phyloP scores from a whole-genome alignment of 192 early-diverging fungal species.

The Podila epigama region DNA sequence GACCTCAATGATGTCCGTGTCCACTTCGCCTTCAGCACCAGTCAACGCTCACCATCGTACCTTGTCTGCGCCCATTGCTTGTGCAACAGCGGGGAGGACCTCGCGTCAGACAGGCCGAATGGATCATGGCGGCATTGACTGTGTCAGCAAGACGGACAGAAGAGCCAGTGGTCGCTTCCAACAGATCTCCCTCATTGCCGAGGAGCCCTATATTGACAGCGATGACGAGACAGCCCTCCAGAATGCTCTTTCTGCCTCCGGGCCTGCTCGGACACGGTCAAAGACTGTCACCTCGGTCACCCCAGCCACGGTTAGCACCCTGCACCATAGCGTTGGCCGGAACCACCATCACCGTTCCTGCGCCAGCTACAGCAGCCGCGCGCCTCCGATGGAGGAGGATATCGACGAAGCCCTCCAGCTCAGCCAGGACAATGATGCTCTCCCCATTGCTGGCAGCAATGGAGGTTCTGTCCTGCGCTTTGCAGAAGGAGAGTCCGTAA shows the following conservation, averaged over 20 bases:
- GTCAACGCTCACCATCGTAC: conserved; percentile 26
- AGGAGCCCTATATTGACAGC: neutral
- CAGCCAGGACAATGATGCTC: too few species aligned
- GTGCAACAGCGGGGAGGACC: neutral
- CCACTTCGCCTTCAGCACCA: neutral
- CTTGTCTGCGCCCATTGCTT: conserved; percentile 18
- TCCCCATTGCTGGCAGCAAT: too few species aligned
- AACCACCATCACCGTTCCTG: conserved; percentile 9
- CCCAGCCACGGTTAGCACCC: conserved; percentile 6
- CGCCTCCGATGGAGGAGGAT: conserved; percentile 13
- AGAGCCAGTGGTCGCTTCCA: conserved; percentile 3
- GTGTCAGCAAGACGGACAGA: neutral
- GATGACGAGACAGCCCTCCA: conserved; percentile 18
- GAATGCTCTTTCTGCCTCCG: conserved; percentile 4
- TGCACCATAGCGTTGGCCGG: conserved; percentile 22
- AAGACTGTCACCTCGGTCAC: conserved; percentile 7
- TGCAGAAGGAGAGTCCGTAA: conserved; percentile 5
- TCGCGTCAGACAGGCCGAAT: neutral
- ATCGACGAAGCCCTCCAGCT: conserved; percentile 5
- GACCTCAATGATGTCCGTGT: neutral
- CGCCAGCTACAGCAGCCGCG: conserved; percentile 1
- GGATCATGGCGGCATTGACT: neutral
- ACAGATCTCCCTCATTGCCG: conserved; percentile 9
- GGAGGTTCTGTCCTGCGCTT: conserved; percentile 10
- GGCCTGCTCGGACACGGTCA: neutral